Evolutionary conservation across 768 basidiomycete genomes (phyloP).

Genomic region (Agrocybe pediades): DNA sequence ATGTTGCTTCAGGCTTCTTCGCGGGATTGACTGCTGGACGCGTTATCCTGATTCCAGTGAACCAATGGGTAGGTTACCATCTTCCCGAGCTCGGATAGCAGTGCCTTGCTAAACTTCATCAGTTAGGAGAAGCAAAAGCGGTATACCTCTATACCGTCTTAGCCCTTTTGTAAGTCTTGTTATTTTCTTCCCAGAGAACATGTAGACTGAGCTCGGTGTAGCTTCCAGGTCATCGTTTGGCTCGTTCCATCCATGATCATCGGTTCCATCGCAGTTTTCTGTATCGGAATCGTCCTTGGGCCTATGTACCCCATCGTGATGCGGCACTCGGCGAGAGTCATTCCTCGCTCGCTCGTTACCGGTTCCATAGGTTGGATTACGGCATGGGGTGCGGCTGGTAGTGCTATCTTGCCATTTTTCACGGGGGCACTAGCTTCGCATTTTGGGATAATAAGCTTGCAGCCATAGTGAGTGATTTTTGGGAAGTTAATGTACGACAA

Average conservation of each 20-base stretch:
- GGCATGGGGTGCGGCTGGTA: conserved; percentile 64
- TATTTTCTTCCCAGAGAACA: not conserved
- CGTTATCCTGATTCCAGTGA: conserved; percentile 51
- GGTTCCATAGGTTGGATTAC: conserved; percentile 66
- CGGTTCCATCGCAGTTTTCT: conserved; percentile 55
- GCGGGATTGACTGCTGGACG: conserved; percentile 57
- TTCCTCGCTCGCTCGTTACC: conserved; percentile 67
- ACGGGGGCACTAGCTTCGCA: conserved; percentile 64
- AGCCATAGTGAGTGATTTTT: conserved; percentile 51
- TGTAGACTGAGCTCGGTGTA: conserved; percentile 14
- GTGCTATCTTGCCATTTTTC: conserved; percentile 68
- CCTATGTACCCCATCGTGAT: conserved; percentile 73
- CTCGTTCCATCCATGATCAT: conserved; percentile 61
- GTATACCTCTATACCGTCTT: conserved; percentile 48
- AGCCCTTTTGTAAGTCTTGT: conserved; percentile 39
- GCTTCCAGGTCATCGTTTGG: conserved; percentile 67
- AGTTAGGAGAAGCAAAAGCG: conserved; percentile 54
- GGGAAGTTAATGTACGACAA: not conserved
- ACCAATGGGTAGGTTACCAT: conserved; percentile 19
- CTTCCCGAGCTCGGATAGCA: not conserved
- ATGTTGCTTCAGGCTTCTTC: conserved; percentile 49
- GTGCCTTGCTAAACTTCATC: not conserved
- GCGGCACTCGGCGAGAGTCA: conserved; percentile 61
- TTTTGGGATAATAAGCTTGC: conserved; percentile 56
- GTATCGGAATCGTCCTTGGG: conserved; percentile 66